phyloP scores from a whole-genome alignment of 23 red algal genomes.

The Rhodosorus marinus region DNA sequence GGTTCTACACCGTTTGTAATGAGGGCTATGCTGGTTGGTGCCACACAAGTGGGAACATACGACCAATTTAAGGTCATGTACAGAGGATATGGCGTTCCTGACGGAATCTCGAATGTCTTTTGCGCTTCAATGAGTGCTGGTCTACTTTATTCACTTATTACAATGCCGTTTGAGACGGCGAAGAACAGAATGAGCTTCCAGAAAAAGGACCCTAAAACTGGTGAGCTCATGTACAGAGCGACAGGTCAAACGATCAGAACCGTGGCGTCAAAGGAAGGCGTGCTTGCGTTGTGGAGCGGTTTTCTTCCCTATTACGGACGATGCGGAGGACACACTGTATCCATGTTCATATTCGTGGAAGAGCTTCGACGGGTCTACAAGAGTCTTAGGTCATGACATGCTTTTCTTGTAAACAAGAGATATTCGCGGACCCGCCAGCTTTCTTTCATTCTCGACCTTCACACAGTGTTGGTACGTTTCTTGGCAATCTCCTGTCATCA shows the following conservation, averaged over 20 bases:
- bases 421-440: background rate
- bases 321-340: conserved; percentile 76
- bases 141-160: conserved; percentile 47
- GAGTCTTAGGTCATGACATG: background rate
- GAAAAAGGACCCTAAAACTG: background rate
- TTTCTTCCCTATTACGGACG: conserved; percentile 87
- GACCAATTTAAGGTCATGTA: conserved; percentile 74
- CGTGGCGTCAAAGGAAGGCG: conserved; percentile 44
- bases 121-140: conserved; percentile 54
- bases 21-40: conserved; percentile 50
- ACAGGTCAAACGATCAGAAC: conserved; percentile 41
- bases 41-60: conserved; percentile 81
- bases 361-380: conserved; percentile 52
- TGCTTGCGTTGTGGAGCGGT: conserved; percentile 81
- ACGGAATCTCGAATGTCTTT: conserved; percentile 47
- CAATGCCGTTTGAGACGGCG: conserved; percentile 73
- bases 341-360: conserved; percentile 81
- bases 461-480: background rate
- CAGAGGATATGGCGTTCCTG: conserved; percentile 7
- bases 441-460: background rate
- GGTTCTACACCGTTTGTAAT: conserved; percentile 56
- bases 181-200: conserved; percentile 53
- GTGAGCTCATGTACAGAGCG: conserved; percentile 12
- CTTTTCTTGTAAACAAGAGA: background rate
- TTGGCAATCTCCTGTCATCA: background rate